Evolutionary conservation across 495 filamentous ascomycete genomes (phyloP), one percentile per base, ranked within the genome.

Genomic region (Penicillium crystallinum): DNA sequence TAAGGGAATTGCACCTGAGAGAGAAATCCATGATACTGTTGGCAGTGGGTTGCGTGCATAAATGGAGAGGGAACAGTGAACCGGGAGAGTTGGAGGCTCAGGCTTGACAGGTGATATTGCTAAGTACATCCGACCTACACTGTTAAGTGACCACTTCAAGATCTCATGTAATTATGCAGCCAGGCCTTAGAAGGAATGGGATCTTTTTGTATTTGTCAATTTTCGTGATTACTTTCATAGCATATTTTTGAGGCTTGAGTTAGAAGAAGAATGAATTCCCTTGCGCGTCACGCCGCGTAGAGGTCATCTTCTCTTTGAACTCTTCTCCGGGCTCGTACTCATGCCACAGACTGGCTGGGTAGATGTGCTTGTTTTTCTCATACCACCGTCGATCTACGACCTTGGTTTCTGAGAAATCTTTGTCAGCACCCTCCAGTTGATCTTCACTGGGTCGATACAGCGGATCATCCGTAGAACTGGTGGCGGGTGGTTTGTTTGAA

Each of bases 311-410:
- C 52, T 80, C 82, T 53, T 84, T 77, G 64, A 97, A 96, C 54
- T 97, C 87, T 69, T 85, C 86, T 23, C 85, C 85, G 1, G 90
- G 88, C 53, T 97, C 91, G 69, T 95, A 98, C 53, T 95, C 88
- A 52, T 91, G 89, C 93, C 93, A 98, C 14, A 93, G 77, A 65
- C 88, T 96, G 6, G 92, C 93, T 0, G 93, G 93, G 68, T 91
- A 97, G 41, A 97, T 97, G 58, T 98, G 93, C 66, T 97, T 98
- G 66, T 97, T 95, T 57, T 84, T 78, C 72, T 96, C 89, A 64
- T 97, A 98, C 93, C 93, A 98, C 50, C 93, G 73, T 39, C 93
- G 78, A 72, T 98, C 93, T 2, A 98, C 93, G 7, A 97, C 93
- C 67, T 96, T 97, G 21, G 93, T 98, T 50, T 89, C 75, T 3